Conservation (phyloP, 2,329 filamentous ascomycete genomes). For the Fusarium nelsonii region DNA sequence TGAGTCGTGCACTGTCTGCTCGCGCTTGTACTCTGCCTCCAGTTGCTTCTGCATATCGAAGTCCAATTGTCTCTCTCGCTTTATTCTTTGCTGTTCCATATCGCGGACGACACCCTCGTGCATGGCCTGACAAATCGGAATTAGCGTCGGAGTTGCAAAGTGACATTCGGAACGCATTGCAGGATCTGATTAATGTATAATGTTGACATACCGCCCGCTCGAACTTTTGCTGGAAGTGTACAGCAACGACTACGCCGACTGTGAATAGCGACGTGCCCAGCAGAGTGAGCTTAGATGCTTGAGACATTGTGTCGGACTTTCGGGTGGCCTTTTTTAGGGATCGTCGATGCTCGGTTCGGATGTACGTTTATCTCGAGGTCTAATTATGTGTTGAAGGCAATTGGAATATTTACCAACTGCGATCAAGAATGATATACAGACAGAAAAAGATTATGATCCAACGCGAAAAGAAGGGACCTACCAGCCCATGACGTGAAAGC, state of each 20-base stretch:
- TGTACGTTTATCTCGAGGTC: background rate
- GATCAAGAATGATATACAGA: background rate
- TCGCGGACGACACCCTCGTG: conserved; percentile 94
- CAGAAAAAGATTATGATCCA: conserved; percentile 20
- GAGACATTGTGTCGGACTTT: conserved; percentile 75
- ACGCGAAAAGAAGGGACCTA: conserved; percentile 24
- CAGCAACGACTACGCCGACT: conserved; percentile 80
- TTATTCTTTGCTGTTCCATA: conserved; percentile 91
- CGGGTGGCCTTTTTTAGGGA: background rate
- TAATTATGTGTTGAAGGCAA: background rate
- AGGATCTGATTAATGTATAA: background rate
- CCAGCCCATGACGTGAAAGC: conserved; percentile 39
- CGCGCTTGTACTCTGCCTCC: conserved; percentile 89
- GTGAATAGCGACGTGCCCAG: conserved; percentile 81
- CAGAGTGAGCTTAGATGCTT: conserved; percentile 88
- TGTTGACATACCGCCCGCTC: conserved; percentile 78
- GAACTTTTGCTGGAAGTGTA: conserved; percentile 88
- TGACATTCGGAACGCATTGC: background rate
- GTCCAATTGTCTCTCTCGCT: conserved; percentile 90
- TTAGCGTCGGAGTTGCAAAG: conserved; percentile 14
- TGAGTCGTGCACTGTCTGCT: conserved; percentile 77
- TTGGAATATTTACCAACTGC: background rate
- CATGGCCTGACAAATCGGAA: conserved; percentile 76
- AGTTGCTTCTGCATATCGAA: conserved; percentile 91
- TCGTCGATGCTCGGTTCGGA: background rate